A percentile compares a stretch with the other conserved stretches of the same genome.
phyloP scores from a whole-genome alignment of 2,329 filamentous ascomycete species.

The Botryotinia convoluta region DNA sequence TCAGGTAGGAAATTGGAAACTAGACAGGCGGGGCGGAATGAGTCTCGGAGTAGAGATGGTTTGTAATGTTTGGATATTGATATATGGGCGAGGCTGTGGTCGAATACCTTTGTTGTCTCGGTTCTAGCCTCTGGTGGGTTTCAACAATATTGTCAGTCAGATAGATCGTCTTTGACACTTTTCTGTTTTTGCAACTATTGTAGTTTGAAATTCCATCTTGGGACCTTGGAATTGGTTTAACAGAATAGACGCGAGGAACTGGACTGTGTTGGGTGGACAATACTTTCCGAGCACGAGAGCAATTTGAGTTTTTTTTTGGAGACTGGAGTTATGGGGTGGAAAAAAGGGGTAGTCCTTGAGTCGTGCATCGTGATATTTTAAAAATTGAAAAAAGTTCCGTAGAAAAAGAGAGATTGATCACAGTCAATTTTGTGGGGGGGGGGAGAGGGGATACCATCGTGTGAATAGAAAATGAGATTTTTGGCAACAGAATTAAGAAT shows the following conservation, averaged over 20 bases:
- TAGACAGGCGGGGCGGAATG: conserved; percentile 1
- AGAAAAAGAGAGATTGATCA: neutral
- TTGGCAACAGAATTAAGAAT: neutral
- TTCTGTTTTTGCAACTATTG: neutral
- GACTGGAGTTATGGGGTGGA: neutral
- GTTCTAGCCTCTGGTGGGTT: conserved; percentile 1
- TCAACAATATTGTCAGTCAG: conserved; percentile 11
- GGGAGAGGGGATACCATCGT: neutral
- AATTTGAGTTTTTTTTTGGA: neutral
- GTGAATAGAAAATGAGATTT: neutral
- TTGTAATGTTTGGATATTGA: conserved; percentile 18
- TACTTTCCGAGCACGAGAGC: neutral
- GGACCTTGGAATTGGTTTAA: neutral
- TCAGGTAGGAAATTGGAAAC: neutral
- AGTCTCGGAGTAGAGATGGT: neutral
- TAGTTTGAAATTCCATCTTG: neutral
- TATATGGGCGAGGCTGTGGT: conserved; percentile 20
- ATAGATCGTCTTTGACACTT: neutral
- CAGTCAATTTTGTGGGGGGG: conserved; percentile 5
- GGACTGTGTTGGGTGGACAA: neutral
- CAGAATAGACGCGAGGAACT: neutral
- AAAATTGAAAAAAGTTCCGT: neutral
- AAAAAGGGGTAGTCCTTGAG: conserved; percentile 7
- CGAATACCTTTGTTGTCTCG: conserved; percentile 10
- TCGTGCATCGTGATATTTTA: neutral